Evolutionary conservation across 2,329 filamentous ascomycete species (phyloP).

Genomic region (Penicillium brasilianum): DNA sequence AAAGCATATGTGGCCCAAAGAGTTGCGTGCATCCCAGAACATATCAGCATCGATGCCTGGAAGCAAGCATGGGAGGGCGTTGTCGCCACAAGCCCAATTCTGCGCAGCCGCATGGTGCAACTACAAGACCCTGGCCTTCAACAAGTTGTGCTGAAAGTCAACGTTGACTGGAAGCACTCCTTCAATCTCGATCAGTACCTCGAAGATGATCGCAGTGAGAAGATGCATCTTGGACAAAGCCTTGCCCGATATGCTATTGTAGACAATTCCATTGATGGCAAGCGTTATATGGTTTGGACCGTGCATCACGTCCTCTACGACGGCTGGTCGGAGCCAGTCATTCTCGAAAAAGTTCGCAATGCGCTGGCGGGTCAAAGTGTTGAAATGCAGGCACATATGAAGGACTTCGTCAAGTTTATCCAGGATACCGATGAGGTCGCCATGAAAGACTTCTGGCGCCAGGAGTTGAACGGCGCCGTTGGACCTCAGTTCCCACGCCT

Average conservation of each 20-base stretch:
- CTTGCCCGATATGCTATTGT: slow-evolving; percentile 46
- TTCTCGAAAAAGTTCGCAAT: slow-evolving; percentile 42
- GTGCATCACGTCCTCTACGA: slow-evolving; percentile 60
- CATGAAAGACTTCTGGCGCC: slow-evolving; percentile 55
- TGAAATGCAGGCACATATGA: slow-evolving; percentile 43
- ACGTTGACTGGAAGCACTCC: slow-evolving; percentile 38
- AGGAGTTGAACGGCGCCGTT: slow-evolving; percentile 51
- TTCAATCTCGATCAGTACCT: slow-evolving; percentile 35
- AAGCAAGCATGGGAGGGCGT: slow-evolving; percentile 52
- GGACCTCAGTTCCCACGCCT: slow-evolving; percentile 57
- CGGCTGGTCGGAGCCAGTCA: slow-evolving; percentile 51
- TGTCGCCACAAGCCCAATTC: slow-evolving; percentile 48
- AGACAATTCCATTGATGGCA: slow-evolving; percentile 27
- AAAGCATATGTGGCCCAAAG: slow-evolving; percentile 54
- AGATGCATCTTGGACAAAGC: slow-evolving; percentile 43
- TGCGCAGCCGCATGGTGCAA: slow-evolving; percentile 53
- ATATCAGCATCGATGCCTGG: slow-evolving; percentile 46
- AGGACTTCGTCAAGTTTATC: slow-evolving; percentile 57
- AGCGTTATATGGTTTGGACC: slow-evolving; percentile 53
- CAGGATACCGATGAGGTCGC: slow-evolving; percentile 46
- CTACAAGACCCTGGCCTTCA: slow-evolving; percentile 41
- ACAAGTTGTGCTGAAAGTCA: slow-evolving; percentile 44
- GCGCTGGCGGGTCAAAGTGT: slow-evolving; percentile 29
- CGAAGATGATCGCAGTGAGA: slow-evolving; percentile 31
- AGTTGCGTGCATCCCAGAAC: slow-evolving; percentile 42